Base-by-base conservation (phyloP, 208 protist genomes). In the Acanthamoeba triangularis region DNA sequence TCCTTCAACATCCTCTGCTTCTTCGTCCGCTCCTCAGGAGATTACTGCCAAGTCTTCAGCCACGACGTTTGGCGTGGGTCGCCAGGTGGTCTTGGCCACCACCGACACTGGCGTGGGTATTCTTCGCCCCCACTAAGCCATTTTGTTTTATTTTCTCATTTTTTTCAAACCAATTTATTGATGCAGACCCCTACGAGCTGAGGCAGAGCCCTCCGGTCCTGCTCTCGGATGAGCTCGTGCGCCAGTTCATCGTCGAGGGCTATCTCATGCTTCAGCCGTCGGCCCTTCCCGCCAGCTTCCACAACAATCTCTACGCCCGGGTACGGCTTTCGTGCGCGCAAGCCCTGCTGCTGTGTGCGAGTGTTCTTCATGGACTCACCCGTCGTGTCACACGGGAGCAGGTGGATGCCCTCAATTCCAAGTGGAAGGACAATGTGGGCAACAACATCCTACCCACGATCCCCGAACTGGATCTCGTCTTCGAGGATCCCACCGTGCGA, bases 361-460 rank as follows among this genome's bases (percentile, higher is more conserved):
- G n/a, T n/a, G n/a, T n/a, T n/a, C n/a, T n/a, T n/a, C n/a, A n/a
- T n/a, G n/a, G n/a, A n/a, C n/a, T n/a, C n/a, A n/a, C n/a, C n/a
- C n/a, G n/a, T n/a, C n/a, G n/a, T n/a, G n/a, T n/a, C n/a, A n/a
- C n/a, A n/a, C n/a, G n/a, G n/a, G n/a, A n/a, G n/a, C n/a, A 88
- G 80, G 49, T 37, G 44, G 11, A 88, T 16, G 52, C 25, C 8
- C 80, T 88, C 47, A 37, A 63, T 30, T 88, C 80, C 1, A 11
- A 30, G n/a, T 37, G 13, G 6, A 63, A 41, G 28, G 87, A 93
- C n/a, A 93, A 95, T 37, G 54, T 54, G 33, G 91, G 91, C 47
- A 95, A 95, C 78, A 95, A 95, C 78, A 95, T 95, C 28, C 78
- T 95, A 0, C 91, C 91, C 4, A 65, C 33, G 6, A 7, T 95